Conservation (phyloP, 2,329 filamentous ascomycete genomes). For the Metarhizium humberi region DNA sequence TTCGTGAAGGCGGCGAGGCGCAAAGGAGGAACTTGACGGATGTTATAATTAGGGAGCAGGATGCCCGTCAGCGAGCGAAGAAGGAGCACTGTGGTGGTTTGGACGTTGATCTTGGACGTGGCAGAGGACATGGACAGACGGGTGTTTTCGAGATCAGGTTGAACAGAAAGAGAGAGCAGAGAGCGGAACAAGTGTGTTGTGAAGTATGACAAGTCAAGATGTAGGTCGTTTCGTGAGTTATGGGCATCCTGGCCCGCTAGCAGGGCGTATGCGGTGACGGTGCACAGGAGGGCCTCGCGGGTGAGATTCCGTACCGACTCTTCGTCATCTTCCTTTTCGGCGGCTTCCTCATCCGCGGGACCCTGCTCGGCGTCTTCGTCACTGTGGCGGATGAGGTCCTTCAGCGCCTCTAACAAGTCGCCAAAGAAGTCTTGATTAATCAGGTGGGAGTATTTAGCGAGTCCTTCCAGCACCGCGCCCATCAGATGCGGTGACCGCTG, state of each 20-base stretch:
- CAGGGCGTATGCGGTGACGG: conserved; percentile 92
- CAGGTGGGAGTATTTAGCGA: conserved; percentile 88
- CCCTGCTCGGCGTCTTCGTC: conserved; percentile 44
- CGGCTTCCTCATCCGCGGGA: conserved; percentile 29
- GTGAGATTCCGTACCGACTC: conserved; percentile 58
- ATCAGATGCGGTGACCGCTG: conserved; percentile 72
- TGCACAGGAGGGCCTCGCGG: conserved; percentile 84
- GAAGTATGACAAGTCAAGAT: conserved; percentile 92
- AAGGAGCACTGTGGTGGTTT: conserved; percentile 88
- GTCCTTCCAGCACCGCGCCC: conserved; percentile 91
- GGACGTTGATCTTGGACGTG: conserved; percentile 72
- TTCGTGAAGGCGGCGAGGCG: conserved; percentile 90
- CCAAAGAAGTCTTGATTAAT: conserved; percentile 99
- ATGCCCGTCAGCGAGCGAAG: conserved; percentile 77
- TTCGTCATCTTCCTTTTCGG: conserved; percentile 32
- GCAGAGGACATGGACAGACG: conserved; percentile 29
- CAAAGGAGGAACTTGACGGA: conserved; percentile 67
- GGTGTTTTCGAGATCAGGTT: conserved; percentile 79
- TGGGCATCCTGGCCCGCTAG: conserved; percentile 88
- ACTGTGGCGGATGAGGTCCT: conserved; percentile 78
- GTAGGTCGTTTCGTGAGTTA: conserved; percentile 70
- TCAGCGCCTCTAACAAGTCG: conserved; percentile 85
- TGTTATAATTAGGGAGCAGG: conserved; percentile 65
- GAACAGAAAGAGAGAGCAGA: conserved; percentile 66
- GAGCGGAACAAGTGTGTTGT: conserved; percentile 87